Base-by-base conservation (phyloP, 768 basidiomycete species). In the Mycena belliarum region DNA sequence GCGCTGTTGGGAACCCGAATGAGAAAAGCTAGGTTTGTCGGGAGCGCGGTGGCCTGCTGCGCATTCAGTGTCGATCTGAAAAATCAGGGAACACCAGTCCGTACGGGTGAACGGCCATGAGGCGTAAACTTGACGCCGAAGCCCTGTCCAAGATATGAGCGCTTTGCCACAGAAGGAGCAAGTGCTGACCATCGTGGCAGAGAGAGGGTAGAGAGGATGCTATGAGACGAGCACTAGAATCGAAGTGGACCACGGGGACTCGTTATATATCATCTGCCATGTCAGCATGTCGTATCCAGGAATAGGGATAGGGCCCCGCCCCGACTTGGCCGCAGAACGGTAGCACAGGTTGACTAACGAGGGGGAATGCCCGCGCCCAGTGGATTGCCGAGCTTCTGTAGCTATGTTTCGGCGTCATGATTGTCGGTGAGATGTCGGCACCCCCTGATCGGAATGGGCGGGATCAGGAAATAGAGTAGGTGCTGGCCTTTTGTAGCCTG, bases 371-470 rank as follows among this genome's bases (percentile, higher is more conserved):
- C 28, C 43, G 35, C 35, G 33, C n/a, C 43, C 20, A 18, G 9
- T 24, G 18, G 9, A 32, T 35, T 35, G 52, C 18, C 15, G 26
- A 20, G 21, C 35, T 44, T 50, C 29, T 32, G 12, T 12, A 32
- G 29, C 12, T 32, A 12, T 6, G 29, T 32, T 32, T 32, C 29
- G 7, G 29, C 12, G 29, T 37, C 9, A 40, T 15, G 8, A 57
- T 50, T 57, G 49, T 57, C 55, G 55, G 55, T 8, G 56, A 51
- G 26, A 57, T 51, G 26, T 57, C 49, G 55, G 55, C 32, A 42
- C 49, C 32, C 49, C 32, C 28, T 28, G 28, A 46, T 46, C 26
- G 32, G 16, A 4, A 11, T 41, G 15, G 15, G 21, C 10, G 29
- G 38, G 16, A 49, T 49, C 48, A 38, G 14, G 12, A 49, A 49